Percentiles rank a stretch among this genome's conserved stretches.
These are phyloP conservation scores for Calocybe gangraenosa DNA, from an alignment of 768 basidiomycete genomes.

Conservation along the genomic window DNA sequence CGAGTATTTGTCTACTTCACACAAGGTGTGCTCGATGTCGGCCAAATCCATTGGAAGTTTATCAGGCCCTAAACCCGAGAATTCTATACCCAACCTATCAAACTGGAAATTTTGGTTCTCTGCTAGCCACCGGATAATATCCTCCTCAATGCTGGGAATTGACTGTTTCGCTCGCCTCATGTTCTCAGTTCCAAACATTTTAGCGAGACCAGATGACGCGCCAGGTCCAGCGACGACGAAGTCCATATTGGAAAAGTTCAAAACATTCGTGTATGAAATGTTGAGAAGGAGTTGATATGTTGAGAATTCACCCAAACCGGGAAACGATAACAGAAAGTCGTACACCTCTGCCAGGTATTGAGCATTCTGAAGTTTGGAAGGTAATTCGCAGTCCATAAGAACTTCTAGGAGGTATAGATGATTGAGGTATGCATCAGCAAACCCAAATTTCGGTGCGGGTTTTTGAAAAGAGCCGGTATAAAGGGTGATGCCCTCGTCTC, in stretches of 20 bases:
- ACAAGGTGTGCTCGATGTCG: constrained; percentile 76
- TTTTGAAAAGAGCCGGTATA: constrained; percentile 73
- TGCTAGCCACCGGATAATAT: constrained; percentile 62
- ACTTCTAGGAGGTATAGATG: constrained; percentile 60
- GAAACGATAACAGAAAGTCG: constrained; percentile 54
- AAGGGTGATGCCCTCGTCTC: constrained; percentile 35
- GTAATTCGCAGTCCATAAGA: constrained; percentile 55
- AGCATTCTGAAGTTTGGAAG: constrained; percentile 42
- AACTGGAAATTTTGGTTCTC: constrained; percentile 59
- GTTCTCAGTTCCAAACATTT: constrained; percentile 52
- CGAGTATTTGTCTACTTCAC: constrained; percentile 77
- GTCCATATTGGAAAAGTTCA: constrained; percentile 64
- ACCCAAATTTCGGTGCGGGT: constrained; percentile 57
- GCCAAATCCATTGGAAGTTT: constrained; percentile 53
- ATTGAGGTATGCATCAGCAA: constrained; percentile 44
- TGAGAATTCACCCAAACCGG: constrained; percentile 72
- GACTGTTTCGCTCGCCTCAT: constrained; percentile 26
- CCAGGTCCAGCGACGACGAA: constrained; percentile 71
- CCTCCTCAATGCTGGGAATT: constrained; percentile 41
- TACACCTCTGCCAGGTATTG: constrained; percentile 60
- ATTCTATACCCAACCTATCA: constrained; percentile 48
- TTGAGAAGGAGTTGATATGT: constrained; percentile 65
- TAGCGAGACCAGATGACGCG: constrained; percentile 57
- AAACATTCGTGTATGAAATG: constrained; percentile 50
- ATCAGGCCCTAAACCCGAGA: constrained; percentile 47